Base-by-base conservation (phyloP, 2,329 filamentous ascomycete species). In the Aphanoascus verrucosus region DNA sequence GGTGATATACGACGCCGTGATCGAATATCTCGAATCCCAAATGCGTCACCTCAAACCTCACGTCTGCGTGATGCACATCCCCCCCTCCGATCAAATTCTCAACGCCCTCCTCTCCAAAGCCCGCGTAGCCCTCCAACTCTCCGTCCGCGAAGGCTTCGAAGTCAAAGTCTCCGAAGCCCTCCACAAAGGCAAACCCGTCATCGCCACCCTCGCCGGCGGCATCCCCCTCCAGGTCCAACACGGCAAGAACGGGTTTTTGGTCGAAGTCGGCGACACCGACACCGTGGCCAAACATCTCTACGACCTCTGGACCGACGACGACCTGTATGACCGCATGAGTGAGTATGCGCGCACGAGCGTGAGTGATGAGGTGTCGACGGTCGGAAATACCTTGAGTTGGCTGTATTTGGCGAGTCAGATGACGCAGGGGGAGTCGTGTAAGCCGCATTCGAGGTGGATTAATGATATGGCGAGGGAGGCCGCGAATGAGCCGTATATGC, bases 151-250 rank as follows among this genome's bases (percentile, higher is more conserved):
- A 65, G 86, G 87, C 0, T 93, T 93, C 61, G 87, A 93, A 68
- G 84, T 93, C 61, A 93, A 93, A 69, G 86, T 93, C 4, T 88
- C 84, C 0, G 88, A 93, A 68, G 86, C 85, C 1, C 74, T 91
- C 19, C 86, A 90, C 64, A 87, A 88, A 43, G 86, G 86, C 12
- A 80, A 84, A 1, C 87, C 87, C 1, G 78, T 89, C 61, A 88
- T 93, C 57, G 85, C 84, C 2, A 87, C 84, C 1, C 74, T 76
- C 17, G 82, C 83, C 1, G 87, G 87, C n/a, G 87, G 87, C 9
- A 90, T 93, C 51, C 86, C 86, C 0, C 74, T 91, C 3, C 87
- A 93, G 65, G 78, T 93, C 54, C 77, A 85, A 65, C 73, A 90
- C 61, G 75, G 75, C 35, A 79, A 85, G 64, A 84, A 84, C 55